A percentile compares a stretch with the other conserved stretches of the same genome.
Evolutionary conservation across 2,329 filamentous ascomycete genomes (phyloP).

Genomic region (Raffaelea ambrosiae): DNA sequence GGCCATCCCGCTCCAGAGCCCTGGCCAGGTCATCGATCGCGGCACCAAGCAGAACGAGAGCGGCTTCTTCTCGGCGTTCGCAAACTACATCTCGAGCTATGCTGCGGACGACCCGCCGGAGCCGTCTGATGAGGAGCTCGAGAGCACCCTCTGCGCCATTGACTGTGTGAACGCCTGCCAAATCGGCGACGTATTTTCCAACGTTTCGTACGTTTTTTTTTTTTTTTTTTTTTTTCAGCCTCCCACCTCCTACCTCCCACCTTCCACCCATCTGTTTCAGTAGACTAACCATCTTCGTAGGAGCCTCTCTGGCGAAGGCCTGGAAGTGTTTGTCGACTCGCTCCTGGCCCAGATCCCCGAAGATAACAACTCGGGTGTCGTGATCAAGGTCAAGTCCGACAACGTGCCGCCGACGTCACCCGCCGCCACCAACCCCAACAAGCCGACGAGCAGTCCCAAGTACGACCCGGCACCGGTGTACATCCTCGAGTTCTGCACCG

Average conservation of each 20-base stretch:
- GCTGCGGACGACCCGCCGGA: conserved; percentile 96
- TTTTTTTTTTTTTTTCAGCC: background rate
- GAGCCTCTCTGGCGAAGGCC: conserved; percentile 27
- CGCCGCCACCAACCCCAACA: conserved; percentile 52
- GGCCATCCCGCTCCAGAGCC: conserved; percentile 80
- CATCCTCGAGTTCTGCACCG: conserved; percentile 82
- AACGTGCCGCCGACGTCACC: conserved; percentile 47
- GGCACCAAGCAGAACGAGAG: conserved; percentile 69
- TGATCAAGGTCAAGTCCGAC: conserved; percentile 89
- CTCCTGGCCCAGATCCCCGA: conserved; percentile 82
- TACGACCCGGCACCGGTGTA: conserved; percentile 88
- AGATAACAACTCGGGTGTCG: conserved; percentile 61
- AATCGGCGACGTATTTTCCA: conserved; percentile 72
- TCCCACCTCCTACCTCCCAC: conserved; percentile 3
- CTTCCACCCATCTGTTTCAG: too few relatives aligned
- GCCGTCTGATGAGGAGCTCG: conserved; percentile 92
- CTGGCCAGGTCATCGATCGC: conserved; percentile 87
- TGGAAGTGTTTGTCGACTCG: conserved; percentile 52
- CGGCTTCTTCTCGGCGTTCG: conserved; percentile 87
- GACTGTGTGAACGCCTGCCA: conserved; percentile 90
- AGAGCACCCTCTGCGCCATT: conserved; percentile 88
- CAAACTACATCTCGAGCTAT: conserved; percentile 97
- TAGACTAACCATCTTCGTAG: conserved; percentile 22
- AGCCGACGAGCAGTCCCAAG: conserved; percentile 42
- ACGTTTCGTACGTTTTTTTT: conserved; percentile 57